phyloP scores from a whole-genome alignment of 441 rosid genomes.

The Corymbia calophylla region DNA sequence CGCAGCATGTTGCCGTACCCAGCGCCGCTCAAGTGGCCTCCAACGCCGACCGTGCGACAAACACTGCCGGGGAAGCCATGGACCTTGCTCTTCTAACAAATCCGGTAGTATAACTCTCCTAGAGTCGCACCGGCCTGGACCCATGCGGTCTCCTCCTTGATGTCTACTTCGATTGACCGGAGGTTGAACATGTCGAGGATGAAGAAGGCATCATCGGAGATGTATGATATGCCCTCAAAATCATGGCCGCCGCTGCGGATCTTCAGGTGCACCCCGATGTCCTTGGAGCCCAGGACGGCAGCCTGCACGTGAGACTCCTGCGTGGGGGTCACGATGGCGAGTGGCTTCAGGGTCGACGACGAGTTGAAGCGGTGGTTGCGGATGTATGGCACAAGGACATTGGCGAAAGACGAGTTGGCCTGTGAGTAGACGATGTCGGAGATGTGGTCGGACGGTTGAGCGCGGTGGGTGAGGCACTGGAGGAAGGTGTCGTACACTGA shows the following conservation, averaged over 20 bases:
- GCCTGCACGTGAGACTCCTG: conserved; percentile 30
- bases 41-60: background rate
- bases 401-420: conserved; percentile 13
- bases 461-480: conserved; percentile 18
- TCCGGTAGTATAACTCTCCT: conserved; percentile 1
- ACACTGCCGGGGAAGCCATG: background rate
- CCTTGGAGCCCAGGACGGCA: conserved; percentile 25
- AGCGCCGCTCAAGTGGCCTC: conserved; percentile 4
- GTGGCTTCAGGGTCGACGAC: conserved; percentile 23
- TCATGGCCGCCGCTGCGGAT: conserved; percentile 42
- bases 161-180: background rate
- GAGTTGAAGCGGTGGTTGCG: conserved; percentile 23
- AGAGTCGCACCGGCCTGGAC: conserved; percentile 1
- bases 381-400: conserved; percentile 12
- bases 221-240: conserved; percentile 5
- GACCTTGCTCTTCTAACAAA: conserved; percentile 4
- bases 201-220: background rate
- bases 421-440: conserved; percentile 19
- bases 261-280: conserved; percentile 25
- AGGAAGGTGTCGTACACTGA: background rate
- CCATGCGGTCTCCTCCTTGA: conserved; percentile 1
- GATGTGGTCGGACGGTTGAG: conserved; percentile 3
- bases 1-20: conserved; percentile 5
- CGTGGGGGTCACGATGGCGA: conserved; percentile 23
- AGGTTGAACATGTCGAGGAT: conserved; percentile 36